These are phyloP conservation scores for Neurospora discreta DNA, from an alignment of 495 filamentous ascomycete species.

Conservation along the genomic window DNA sequence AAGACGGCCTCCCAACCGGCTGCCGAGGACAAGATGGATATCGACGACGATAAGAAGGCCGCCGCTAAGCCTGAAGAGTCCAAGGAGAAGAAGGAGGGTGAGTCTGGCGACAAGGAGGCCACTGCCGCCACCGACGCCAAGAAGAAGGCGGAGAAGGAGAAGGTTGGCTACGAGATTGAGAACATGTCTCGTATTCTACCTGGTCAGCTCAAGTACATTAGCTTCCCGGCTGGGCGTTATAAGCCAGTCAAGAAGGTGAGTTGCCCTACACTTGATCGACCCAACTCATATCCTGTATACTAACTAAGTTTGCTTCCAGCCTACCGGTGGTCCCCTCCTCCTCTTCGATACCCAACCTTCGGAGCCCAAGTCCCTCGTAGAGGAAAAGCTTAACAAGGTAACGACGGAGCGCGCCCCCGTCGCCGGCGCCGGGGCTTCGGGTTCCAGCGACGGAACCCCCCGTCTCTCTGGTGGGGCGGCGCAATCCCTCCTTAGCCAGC, in stretches of 20 bases:
- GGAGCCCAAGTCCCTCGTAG: constrained; percentile 66
- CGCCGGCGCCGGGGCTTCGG: constrained; percentile 17
- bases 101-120: constrained; percentile 43
- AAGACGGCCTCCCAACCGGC: constrained; percentile 51
- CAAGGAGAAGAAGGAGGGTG: constrained; percentile 37
- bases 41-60: constrained; percentile 52
- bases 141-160: constrained; percentile 92
- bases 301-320: constrained; percentile 50
- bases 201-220: constrained; percentile 88
- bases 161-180: constrained; percentile 87
- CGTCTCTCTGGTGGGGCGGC: constrained; percentile 6
- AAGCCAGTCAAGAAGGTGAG: constrained; percentile 91
- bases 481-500: constrained; percentile 8
- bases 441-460: constrained; percentile 5
- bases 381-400: constrained; percentile 76
- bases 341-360: constrained; percentile 75
- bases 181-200: constrained; percentile 96
- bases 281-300: constrained; percentile 6
- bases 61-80: constrained; percentile 51
- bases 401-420: constrained; percentile 52
- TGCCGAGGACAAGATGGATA: constrained; percentile 78
- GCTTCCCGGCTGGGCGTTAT: constrained; percentile 76
- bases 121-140: constrained; percentile 39
- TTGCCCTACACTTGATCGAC: constrained; percentile 11
- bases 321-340: constrained; percentile 87